Percentiles rank a stretch among this genome's conserved stretches.
Conservation (phyloP, 2,329 filamentous ascomycete species). For the Exserohilum rostratum region DNA sequence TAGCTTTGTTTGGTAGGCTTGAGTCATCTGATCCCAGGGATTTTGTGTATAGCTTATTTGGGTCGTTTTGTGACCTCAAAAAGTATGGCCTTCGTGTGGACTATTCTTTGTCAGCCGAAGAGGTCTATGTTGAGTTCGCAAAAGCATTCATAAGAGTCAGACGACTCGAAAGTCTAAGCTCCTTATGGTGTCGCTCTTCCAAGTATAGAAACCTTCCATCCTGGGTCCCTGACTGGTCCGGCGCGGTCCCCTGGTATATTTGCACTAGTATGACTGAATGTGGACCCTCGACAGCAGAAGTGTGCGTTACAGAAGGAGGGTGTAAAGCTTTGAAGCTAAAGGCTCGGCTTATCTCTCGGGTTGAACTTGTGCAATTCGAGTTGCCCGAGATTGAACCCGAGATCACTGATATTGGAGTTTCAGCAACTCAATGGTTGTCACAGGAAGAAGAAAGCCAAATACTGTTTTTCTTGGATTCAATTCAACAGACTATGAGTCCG, state of each 20-base stretch:
- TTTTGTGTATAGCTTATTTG: too few species aligned
- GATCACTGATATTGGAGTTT: neutral
- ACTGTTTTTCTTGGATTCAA: neutral
- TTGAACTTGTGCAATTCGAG: neutral
- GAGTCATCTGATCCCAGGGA: too few species aligned
- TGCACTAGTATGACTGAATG: neutral
- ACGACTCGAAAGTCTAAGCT: neutral
- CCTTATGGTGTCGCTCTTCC: neutral
- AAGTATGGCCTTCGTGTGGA: too few species aligned
- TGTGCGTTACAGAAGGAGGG: neutral
- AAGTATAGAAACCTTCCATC: neutral
- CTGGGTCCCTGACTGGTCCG: neutral
- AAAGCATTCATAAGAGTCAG: neutral
- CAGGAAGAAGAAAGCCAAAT: neutral
- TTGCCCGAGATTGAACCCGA: neutral
- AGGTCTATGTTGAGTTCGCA: too few species aligned
- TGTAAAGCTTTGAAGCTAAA: neutral
- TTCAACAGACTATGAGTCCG: neutral
- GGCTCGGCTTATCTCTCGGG: neutral
- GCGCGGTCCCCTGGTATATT: neutral
- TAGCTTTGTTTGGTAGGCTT: too few species aligned
- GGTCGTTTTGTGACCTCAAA: too few species aligned
- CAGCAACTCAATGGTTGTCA: neutral
- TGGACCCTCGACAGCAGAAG: neutral
- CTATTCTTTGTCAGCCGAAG: too few species aligned